Evolutionary conservation across 768 basidiomycete species (phyloP).

Genomic region (Mycena belliarum): DNA sequence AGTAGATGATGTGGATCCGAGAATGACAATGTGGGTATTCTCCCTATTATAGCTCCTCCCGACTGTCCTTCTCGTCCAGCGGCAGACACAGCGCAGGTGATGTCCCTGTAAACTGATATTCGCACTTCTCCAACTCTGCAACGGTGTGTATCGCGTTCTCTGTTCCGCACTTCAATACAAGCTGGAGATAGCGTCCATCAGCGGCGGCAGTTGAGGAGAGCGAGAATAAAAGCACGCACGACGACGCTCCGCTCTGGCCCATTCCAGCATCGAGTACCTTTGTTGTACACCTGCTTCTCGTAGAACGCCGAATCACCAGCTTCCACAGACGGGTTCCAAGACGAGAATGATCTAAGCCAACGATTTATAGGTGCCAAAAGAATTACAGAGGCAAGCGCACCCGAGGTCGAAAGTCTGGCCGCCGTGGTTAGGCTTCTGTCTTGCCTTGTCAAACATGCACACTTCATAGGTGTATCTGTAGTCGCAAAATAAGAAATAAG

Average conservation of each 20-base stretch:
- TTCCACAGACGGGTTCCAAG: slow-evolving; percentile 72
- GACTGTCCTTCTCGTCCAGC: slow-evolving; percentile 39
- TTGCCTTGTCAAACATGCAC: slow-evolving; percentile 87
- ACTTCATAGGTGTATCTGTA: slow-evolving; percentile 90
- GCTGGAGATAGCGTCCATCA: slow-evolving; percentile 39
- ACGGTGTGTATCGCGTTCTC: slow-evolving; percentile 81
- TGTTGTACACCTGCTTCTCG: slow-evolving; percentile 76
- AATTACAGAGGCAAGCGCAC: slow-evolving; percentile 44
- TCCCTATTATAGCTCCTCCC: slow-evolving; percentile 42
- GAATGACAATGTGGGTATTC: background rate
- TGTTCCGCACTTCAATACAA: slow-evolving; percentile 81
- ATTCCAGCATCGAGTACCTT: slow-evolving; percentile 93
- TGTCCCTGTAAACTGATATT: slow-evolving; percentile 86
- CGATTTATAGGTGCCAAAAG: too few species aligned
- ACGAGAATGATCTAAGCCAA: slow-evolving; percentile 65
- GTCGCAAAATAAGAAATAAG: background rate
- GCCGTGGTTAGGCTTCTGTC: slow-evolving; percentile 84
- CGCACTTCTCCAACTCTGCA: slow-evolving; percentile 93
- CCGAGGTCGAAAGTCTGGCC: slow-evolving; percentile 79
- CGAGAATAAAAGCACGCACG: slow-evolving; percentile 42
- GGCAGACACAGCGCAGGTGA: slow-evolving; percentile 82
- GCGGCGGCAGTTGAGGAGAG: background rate
- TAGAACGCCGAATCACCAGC: slow-evolving; percentile 77
- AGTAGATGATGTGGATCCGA: background rate
- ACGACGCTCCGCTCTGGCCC: slow-evolving; percentile 87